A percentile compares a stretch with the other conserved stretches of the same genome.
Conservation (phyloP, 2,329 filamentous ascomycete species). For the Fusarium cyanostomum region DNA sequence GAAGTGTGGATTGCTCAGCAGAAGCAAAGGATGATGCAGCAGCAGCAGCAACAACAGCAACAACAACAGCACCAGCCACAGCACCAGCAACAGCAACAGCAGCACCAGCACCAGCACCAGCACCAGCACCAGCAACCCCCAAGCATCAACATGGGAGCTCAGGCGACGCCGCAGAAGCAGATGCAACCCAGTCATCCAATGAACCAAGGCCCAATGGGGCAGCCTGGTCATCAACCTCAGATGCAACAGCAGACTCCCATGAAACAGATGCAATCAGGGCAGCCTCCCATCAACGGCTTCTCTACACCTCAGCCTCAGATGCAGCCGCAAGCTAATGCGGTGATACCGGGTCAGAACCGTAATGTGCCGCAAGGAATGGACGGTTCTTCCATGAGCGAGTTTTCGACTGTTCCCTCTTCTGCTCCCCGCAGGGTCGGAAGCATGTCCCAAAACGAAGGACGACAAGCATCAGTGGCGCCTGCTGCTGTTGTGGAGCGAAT, state of each 20-base stretch:
- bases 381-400: slow-evolving; percentile 48
- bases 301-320: slow-evolving; percentile 47
- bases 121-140: slow-evolving; percentile 48
- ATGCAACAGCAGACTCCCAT: slow-evolving; percentile 51
- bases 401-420: slow-evolving; percentile 57
- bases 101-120: slow-evolving; percentile 51
- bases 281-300: slow-evolving; percentile 51
- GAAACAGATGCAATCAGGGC: slow-evolving; percentile 55
- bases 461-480: slow-evolving; percentile 36
- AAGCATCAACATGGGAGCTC: slow-evolving; percentile 36
- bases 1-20: slow-evolving; percentile 69
- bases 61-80: slow-evolving; percentile 51
- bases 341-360: slow-evolving; percentile 53
- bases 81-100: slow-evolving; percentile 47
- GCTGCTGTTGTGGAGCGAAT: slow-evolving; percentile 42
- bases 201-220: slow-evolving; percentile 51
- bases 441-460: slow-evolving; percentile 50
- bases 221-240: slow-evolving; percentile 40
- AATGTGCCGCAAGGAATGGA: slow-evolving; percentile 64
- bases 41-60: slow-evolving; percentile 57
- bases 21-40: slow-evolving; percentile 61
- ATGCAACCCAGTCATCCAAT: slow-evolving; percentile 48
- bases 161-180: slow-evolving; percentile 47
- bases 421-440: slow-evolving; percentile 53
- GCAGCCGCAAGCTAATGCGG: slow-evolving; percentile 33